Percentiles rank a stretch among this genome's conserved stretches.
Conservation (phyloP, 352 stramenopile genomes). For the Pythium apleroticum region DNA sequence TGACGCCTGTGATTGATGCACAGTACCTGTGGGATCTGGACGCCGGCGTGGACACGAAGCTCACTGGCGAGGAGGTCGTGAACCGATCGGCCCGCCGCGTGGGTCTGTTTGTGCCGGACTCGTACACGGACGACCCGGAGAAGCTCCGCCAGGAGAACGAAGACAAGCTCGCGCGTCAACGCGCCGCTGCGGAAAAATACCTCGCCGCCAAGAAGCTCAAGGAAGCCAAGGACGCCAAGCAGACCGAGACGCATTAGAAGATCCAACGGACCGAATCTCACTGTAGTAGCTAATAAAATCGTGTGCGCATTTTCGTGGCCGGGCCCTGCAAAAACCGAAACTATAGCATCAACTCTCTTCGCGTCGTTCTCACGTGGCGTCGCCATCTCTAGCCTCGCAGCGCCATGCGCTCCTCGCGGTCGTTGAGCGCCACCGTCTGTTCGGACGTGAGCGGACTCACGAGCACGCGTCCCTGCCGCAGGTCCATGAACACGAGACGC, state of each 20-base stretch:
- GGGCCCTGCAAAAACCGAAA: neutral
- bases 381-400: neutral
- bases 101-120: slow-evolving; percentile 73
- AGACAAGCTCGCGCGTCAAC: slow-evolving; percentile 32
- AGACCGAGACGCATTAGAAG: neutral
- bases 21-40: slow-evolving; percentile 78
- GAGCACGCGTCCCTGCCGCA: slow-evolving; percentile 61
- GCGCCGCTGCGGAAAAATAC: slow-evolving; percentile 51
- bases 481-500: slow-evolving; percentile 72
- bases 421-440: slow-evolving; percentile 45
- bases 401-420: slow-evolving; percentile 28
- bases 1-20: slow-evolving; percentile 1
- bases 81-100: slow-evolving; percentile 74
- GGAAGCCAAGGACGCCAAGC: slow-evolving; percentile 28
- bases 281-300: slow-evolving; percentile 24
- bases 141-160: slow-evolving; percentile 22
- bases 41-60: slow-evolving; percentile 62
- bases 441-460: slow-evolving; percentile 59
- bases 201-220: slow-evolving; percentile 51
- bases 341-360: slow-evolving; percentile 9
- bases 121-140: slow-evolving; percentile 64
- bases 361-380: slow-evolving; percentile 31
- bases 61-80: slow-evolving; percentile 71
- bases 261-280: neutral
- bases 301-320: slow-evolving; percentile 20